Percentiles rank a stretch among this genome's conserved stretches.
Conservation (phyloP, 1,139 yeast genomes). For the Lodderomyces beijingensis region DNA sequence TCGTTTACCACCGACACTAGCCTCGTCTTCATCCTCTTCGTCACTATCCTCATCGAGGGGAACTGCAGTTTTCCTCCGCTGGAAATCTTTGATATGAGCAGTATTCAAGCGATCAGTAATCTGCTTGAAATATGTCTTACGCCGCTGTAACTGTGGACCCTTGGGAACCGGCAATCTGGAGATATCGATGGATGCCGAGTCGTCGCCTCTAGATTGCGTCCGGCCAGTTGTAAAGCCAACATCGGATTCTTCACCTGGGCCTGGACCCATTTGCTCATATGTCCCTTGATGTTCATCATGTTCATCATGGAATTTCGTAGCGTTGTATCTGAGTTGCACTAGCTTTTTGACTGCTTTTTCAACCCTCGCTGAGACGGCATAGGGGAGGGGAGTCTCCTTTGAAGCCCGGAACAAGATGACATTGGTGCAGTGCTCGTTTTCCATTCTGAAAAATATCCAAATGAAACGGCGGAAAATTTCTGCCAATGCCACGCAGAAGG, state of each 20-base stretch:
- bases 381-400: constrained; percentile 82
- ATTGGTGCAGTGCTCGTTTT: constrained; percentile 91
- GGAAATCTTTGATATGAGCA: constrained; percentile 90
- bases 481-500: constrained; percentile 77
- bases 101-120: constrained; percentile 61
- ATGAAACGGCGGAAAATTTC: constrained; percentile 78
- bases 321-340: constrained; percentile 30
- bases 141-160: constrained; percentile 16
- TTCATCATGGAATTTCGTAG: constrained; percentile 6
- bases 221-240: constrained; percentile 11
- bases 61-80: constrained; percentile 47
- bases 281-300: neutral
- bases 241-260: constrained; percentile 3
- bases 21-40: constrained; percentile 32
- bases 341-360: constrained; percentile 39
- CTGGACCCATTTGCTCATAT: constrained; percentile 2
- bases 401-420: constrained; percentile 82
- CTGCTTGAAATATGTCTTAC: constrained; percentile 35
- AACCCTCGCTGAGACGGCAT: constrained; percentile 41
- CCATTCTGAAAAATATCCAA: constrained; percentile 91
- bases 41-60: constrained; percentile 35
- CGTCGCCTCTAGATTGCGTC: constrained; percentile 10
- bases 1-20: constrained; percentile 3
- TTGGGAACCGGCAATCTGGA: constrained; percentile 8
- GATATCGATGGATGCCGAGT: constrained; percentile 7